Evolutionary conservation across 805 yeast species (phyloP), one percentile per base, ranked within the genome.

Genomic region (Ogataea sp.): DNA sequence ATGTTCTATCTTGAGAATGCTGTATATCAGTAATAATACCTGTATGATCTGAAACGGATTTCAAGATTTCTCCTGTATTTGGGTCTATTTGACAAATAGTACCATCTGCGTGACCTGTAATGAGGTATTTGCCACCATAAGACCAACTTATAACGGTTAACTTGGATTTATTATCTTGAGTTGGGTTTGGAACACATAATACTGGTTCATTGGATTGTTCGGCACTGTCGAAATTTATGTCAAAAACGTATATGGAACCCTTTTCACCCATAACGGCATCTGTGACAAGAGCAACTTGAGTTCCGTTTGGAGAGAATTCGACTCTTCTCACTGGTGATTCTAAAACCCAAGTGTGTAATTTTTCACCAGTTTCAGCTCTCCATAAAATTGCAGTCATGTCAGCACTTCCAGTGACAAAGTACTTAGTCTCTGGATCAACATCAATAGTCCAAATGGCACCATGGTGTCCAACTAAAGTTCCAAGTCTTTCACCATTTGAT

Each of bases 361-460:
- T 74, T 52, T 79, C 72, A 38, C 98, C 99, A 37, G 78, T 81
- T 54, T 73, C 67, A 15, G 83, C 83, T 47, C 73, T 73, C 97
- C 97, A 93, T 47, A 90, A 71, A 52, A 83, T 84, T 50, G 85
- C 77, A 39, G 83, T 70, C 61, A 82, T 79, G 59, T 93, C 98
- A 40, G 96, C 96, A 45, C 93, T 78, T 27, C 96, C 97, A 3
- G 98, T 89, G 41, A 80, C 77, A 47, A 86, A 79, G 45, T 73
- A 72, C 31, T 71, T 68, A n/a, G 90, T 71, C 41, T 73, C 71
- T 31, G 67, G 61, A 60, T 86, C 93, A 34, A 88, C 81, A 59
- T 89, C 97, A 48, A 93, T 80, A 26, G 96, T 80, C 93, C 95
- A 87, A 53, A 93, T 81, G 39, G 96, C 84, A 80, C 98, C 98